phyloP scores from a whole-genome alignment of 371 early-diverging fungal species.

The Mortierella sp. region DNA sequence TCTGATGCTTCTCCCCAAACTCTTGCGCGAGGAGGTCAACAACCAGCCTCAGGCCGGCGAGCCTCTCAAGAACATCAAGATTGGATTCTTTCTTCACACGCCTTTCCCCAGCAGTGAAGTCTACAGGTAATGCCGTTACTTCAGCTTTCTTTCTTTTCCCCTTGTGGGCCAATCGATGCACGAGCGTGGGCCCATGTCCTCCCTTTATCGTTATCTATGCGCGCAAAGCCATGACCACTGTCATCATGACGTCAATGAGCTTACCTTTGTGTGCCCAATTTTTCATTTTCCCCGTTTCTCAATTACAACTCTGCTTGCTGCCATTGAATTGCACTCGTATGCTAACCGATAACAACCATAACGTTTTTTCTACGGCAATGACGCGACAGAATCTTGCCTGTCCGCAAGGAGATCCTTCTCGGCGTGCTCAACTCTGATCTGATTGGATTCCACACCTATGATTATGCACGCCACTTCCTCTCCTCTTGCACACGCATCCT shows the following conservation, averaged over 20 bases:
- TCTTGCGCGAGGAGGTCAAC: slow-evolving; percentile 79
- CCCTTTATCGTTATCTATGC: slow-evolving; percentile 6
- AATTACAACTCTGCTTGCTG: background rate
- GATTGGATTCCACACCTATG: slow-evolving; percentile 99
- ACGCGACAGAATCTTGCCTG: slow-evolving; percentile 82
- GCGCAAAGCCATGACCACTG: slow-evolving; percentile 10
- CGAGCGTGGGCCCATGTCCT: background rate
- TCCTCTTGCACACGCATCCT: slow-evolving; percentile 96
- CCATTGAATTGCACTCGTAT: background rate
- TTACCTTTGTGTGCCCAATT: background rate
- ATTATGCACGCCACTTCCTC: slow-evolving; percentile 98
- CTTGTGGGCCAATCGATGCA: background rate
- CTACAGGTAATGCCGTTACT: slow-evolving; percentile 72
- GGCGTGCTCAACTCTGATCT: slow-evolving; percentile 94
- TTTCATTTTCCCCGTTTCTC: background rate
- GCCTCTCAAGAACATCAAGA: slow-evolving; percentile 80
- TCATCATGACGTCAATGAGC: slow-evolving; percentile 24
- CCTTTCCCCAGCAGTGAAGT: slow-evolving; percentile 98
- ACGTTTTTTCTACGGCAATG: background rate
- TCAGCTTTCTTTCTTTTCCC: background rate
- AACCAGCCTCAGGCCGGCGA: slow-evolving; percentile 49
- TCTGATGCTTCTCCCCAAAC: slow-evolving; percentile 94
- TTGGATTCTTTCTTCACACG: slow-evolving; percentile 99
- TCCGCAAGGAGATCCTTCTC: slow-evolving; percentile 91
- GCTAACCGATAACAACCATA: background rate